Evolutionary conservation across 352 stramenopile species (phyloP), one percentile per base, ranked within the genome.

Genomic region (Phytophthora gonapodyides): DNA sequence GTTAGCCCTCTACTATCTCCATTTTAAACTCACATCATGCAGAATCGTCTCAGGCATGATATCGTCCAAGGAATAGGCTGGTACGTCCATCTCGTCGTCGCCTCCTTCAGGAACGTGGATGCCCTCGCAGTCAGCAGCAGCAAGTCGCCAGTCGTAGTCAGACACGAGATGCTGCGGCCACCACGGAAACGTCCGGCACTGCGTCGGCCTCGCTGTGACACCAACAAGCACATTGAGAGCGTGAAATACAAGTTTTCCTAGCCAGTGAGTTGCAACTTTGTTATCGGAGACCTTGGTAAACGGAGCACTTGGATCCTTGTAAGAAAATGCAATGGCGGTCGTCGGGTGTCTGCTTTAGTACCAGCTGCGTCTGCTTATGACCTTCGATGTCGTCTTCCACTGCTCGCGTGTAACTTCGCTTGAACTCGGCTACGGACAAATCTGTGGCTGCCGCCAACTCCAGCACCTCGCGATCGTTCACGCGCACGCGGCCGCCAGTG

Each of bases 161-260:
- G 84, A 91, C 54, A 91, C 75, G 7, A 93, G 51, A 55, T 91
- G 56, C 51, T 92, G 82, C 34, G 82, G 84, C 84, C 84, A 94
- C 80, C 84, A 94, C 37, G 84, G 84, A 45, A 89, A 94, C 41
- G 84, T 94, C 10, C 80, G 77, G 55, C 84, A 94, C 62, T 94
- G 84, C 38, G 81, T 92, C 31, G 84, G 84, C 9, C 84, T 72
- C 5, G 75, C 82, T 89, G 61, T n/a, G 47, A 15, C 12, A 46
- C 31, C 11, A 41, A 60, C 5, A 57, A 30, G 17, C 17, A 37
- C 16, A 36, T 34, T 45, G 17, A 57, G 41, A 36, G 8, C 7
- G 41, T 44, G 12, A 42, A 46, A 36, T 34, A 43, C 6, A 10
- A 52, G 15, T 54, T 17, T 13, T 21, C 12, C 17, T 21, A 8